phyloP scores from a whole-genome alignment of 2,329 filamentous ascomycete species.

The Aspergillus niger region DNA sequence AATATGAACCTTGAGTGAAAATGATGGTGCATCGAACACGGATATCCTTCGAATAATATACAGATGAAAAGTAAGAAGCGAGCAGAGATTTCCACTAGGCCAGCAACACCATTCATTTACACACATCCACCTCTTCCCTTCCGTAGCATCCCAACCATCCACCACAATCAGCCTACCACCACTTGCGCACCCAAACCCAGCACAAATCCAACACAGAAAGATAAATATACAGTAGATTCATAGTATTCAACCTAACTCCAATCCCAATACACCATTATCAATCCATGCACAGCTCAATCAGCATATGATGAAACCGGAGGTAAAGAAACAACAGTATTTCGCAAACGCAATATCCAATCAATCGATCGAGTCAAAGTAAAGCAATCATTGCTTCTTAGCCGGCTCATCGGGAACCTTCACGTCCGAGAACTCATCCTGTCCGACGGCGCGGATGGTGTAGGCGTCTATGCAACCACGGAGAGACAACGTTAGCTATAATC shows the following conservation, averaged over 20 bases:
- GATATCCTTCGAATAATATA: not conserved
- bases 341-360: not conserved
- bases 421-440: constrained; percentile 96
- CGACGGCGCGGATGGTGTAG: constrained; percentile 78
- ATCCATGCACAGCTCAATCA: not conserved
- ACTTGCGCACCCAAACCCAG: not conserved
- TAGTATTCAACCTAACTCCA: not conserved
- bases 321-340: no score
- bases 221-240: not conserved
- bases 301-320: no score
- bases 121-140: not conserved
- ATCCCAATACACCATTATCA: constrained; percentile 1
- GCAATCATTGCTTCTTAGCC: constrained; percentile 33
- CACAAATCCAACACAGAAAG: not conserved
- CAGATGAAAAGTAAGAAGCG: not conserved
- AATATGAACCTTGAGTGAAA: not conserved
- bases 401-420: constrained; percentile 83
- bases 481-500: no score
- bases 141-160: not conserved
- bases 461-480: constrained; percentile 51
- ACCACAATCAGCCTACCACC: not conserved
- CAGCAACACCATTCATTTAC: not conserved
- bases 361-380: not conserved
- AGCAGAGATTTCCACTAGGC: not conserved
- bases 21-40: not conserved